A percentile compares a stretch with the other conserved stretches of the same genome.
These are phyloP conservation scores for Eragrostis nindensis DNA, from an alignment of 176 grass and related monocot species.

Conservation along the genomic window DNA sequence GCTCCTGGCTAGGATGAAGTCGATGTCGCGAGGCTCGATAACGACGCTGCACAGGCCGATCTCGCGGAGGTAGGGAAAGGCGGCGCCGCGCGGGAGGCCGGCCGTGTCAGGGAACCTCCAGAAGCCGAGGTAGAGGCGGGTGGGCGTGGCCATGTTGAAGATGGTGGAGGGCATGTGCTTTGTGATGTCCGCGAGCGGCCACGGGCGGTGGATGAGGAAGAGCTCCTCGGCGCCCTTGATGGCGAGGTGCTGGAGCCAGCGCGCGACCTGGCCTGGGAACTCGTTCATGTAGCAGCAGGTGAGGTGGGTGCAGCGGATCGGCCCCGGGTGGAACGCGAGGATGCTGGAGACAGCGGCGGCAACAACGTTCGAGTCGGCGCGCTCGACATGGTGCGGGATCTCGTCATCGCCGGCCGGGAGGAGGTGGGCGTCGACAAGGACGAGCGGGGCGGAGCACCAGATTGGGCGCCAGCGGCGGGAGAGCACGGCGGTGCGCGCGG, in stretches of 20 bases:
- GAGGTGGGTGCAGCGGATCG: conserved; percentile 30
- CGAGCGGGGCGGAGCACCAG: conserved; percentile 24
- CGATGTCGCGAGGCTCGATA: neutral
- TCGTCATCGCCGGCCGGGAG: neutral
- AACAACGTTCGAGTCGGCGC: neutral
- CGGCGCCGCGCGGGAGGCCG: neutral
- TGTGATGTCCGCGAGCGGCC: neutral
- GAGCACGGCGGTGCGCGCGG: neutral
- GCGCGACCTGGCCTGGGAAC: neutral
- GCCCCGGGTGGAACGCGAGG: conserved; percentile 25
- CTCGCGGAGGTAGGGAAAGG: conserved; percentile 36
- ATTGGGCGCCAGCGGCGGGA: conserved; percentile 36
- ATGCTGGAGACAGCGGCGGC: conserved; percentile 18
- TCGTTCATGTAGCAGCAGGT: conserved; percentile 12
- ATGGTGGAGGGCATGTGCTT: conserved; percentile 1
- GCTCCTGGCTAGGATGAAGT: conserved; percentile 35
- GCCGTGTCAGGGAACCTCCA: conserved; percentile 21
- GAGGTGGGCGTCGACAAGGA: neutral
- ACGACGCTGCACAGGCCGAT: conserved; percentile 26
- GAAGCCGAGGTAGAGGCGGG: conserved; percentile 33
- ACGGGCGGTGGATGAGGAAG: conserved; percentile 36
- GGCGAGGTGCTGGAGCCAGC: conserved; percentile 33
- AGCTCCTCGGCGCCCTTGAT: conserved; percentile 33
- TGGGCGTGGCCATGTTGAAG: conserved; percentile 25
- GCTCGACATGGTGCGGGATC: neutral